These are phyloP conservation scores for Aechmea fasciata DNA, from an alignment of 176 grass and related monocot genomes.

Conservation along the genomic window DNA sequence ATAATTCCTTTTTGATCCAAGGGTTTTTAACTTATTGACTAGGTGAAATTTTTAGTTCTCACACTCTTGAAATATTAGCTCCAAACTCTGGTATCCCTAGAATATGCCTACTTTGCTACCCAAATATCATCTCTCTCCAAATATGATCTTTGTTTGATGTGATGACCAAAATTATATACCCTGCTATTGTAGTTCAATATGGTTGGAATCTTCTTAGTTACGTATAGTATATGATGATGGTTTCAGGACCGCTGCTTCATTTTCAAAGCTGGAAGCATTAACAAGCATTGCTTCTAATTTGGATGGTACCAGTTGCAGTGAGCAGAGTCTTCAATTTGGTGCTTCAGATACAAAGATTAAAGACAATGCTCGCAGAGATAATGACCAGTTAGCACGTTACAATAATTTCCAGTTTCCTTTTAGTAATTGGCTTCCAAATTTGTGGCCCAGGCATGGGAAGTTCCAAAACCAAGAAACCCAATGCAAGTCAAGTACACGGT, in stretches of 20 bases:
- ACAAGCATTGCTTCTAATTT: constrained; percentile 22
- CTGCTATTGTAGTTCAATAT: too few relatives aligned
- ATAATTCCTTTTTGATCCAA: too few relatives aligned
- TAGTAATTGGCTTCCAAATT: constrained; percentile 54
- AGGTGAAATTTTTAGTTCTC: too few relatives aligned
- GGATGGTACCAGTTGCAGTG: constrained; percentile 18
- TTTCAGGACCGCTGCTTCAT: constrained; percentile 19
- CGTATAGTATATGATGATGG: too few relatives aligned
- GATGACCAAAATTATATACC: too few relatives aligned
- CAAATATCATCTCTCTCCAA: too few relatives aligned
- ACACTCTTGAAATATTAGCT: too few relatives aligned
- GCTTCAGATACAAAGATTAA: constrained; percentile 19
- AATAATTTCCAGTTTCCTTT: constrained; percentile 47
- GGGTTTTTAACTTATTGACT: too few relatives aligned
- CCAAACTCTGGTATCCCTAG: too few relatives aligned
- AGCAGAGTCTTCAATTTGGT: constrained; percentile 15
- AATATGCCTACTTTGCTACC: too few relatives aligned
- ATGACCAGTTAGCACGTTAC: constrained; percentile 22
- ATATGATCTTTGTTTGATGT: too few relatives aligned
- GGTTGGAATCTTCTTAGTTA: too few relatives aligned
- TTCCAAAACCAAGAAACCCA: constrained; percentile 27
- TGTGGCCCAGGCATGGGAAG: constrained; percentile 39
- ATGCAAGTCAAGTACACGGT: constrained; percentile 26
- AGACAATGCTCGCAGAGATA: constrained; percentile 11
- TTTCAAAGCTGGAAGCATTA: constrained; percentile 33